These are phyloP conservation scores for Beauveria bassiana DNA, from an alignment of 2,329 filamentous ascomycete species.

Conservation along the genomic window DNA sequence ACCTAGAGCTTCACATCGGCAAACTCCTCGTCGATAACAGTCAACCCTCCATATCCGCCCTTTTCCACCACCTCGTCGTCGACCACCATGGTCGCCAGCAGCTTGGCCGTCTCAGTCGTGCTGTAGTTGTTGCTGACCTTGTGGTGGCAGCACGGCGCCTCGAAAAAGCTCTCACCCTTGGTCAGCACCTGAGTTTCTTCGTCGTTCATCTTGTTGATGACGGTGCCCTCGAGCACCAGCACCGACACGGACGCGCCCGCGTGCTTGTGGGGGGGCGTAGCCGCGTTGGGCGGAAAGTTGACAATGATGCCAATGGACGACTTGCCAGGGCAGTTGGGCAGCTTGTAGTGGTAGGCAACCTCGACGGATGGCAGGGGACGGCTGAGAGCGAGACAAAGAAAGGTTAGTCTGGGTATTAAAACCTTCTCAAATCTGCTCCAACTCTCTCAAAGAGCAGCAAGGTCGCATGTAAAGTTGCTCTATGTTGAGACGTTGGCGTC, in stretches of 20 bases:
- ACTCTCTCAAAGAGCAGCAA: background rate
- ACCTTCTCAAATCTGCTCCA: background rate
- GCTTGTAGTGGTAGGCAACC: slow-evolving; percentile 15
- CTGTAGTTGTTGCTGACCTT: slow-evolving; percentile 17
- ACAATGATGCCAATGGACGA: slow-evolving; percentile 17
- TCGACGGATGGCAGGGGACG: slow-evolving; percentile 8
- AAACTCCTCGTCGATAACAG: slow-evolving; percentile 16
- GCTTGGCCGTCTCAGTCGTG: slow-evolving; percentile 8
- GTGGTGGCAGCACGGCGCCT: slow-evolving; percentile 19
- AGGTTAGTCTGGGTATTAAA: background rate
- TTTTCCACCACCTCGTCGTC: slow-evolving; percentile 15
- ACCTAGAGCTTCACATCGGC: slow-evolving; percentile 9
- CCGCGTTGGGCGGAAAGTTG: slow-evolving; percentile 15
- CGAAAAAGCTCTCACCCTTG: slow-evolving; percentile 17
- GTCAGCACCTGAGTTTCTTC: slow-evolving; percentile 15
- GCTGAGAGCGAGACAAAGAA: background rate
- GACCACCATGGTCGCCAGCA: slow-evolving; percentile 15
- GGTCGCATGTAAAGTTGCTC: too few relatives aligned
- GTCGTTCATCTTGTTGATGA: slow-evolving; percentile 20
- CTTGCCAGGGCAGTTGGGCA: slow-evolving; percentile 17
- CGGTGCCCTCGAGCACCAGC: slow-evolving; percentile 14
- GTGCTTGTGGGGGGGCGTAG: slow-evolving; percentile 18
- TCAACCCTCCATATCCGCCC: slow-evolving; percentile 14
- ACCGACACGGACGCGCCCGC: slow-evolving; percentile 16
- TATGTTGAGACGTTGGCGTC: background rate